Conservation (phyloP, 306 rosid genomes). For the Spatholobus suberectus region DNA sequence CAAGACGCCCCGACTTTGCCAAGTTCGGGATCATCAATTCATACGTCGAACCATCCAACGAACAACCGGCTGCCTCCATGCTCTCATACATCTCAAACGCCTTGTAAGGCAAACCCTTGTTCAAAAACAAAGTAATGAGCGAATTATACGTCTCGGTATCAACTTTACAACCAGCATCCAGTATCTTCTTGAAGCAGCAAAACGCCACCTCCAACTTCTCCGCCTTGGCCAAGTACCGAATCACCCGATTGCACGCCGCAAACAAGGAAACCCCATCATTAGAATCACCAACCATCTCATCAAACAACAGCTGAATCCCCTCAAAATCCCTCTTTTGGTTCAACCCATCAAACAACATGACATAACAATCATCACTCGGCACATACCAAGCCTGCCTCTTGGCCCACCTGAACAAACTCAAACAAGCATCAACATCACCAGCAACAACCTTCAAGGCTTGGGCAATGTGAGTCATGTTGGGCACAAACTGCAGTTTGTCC, state of each 20-base stretch:
- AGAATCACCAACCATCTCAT: slow-evolving; percentile 84
- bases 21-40: slow-evolving; percentile 91
- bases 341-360: slow-evolving; percentile 71
- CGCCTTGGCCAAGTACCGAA: slow-evolving; percentile 83
- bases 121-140: slow-evolving; percentile 77
- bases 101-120: slow-evolving; percentile 92
- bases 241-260: slow-evolving; percentile 73
- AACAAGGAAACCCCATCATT: slow-evolving; percentile 52
- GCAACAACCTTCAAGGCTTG: slow-evolving; percentile 76
- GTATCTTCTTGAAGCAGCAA: slow-evolving; percentile 86
- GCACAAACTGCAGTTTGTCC: slow-evolving; percentile 85
- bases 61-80: slow-evolving; percentile 72
- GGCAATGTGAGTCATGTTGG: slow-evolving; percentile 74
- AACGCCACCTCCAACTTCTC: slow-evolving; percentile 90
- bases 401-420: slow-evolving; percentile 93
- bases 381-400: slow-evolving; percentile 90
- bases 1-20: slow-evolving; percentile 95
- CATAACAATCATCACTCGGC: slow-evolving; percentile 75
- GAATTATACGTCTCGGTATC: slow-evolving; percentile 83
- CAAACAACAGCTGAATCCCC: slow-evolving; percentile 81
- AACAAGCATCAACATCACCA: slow-evolving; percentile 65
- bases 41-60: slow-evolving; percentile 78
- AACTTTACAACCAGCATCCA: slow-evolving; percentile 64
- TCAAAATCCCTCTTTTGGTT: slow-evolving; percentile 74
- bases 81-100: slow-evolving; percentile 91